Evolutionary conservation across 1,139 yeast species (phyloP).

Genomic region (Yamadazyma conglobata): DNA sequence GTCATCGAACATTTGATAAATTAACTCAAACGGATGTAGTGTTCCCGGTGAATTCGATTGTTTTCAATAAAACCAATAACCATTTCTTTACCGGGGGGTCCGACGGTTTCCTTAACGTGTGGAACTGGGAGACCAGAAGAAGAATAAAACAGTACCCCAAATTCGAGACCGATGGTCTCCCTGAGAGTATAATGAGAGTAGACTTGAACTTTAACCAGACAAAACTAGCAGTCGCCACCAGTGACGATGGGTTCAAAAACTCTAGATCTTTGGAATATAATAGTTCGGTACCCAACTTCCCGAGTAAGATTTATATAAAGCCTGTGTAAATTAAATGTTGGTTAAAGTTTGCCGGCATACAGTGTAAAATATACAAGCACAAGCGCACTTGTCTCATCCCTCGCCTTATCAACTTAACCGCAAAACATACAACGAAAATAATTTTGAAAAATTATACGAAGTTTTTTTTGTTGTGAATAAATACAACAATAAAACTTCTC

Average conservation of each 20-base stretch:
- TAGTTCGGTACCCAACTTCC: conserved; percentile 10
- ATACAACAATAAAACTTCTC: no score
- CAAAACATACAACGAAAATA: no score
- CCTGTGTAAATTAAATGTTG: no score
- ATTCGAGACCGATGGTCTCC: conserved; percentile 23
- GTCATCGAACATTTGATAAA: conserved; percentile 57
- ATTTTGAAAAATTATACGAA: neutral
- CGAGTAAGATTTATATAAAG: conserved; percentile 14
- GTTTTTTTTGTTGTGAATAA: no score
- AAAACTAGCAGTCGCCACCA: conserved; percentile 56
- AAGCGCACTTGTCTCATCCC: no score
- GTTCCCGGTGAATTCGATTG: conserved; percentile 71
- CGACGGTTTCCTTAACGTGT: conserved; percentile 69
- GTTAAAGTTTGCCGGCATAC: no score
- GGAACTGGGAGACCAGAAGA: conserved; percentile 69
- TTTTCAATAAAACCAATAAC: conserved; percentile 45
- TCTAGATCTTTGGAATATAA: conserved; percentile 13
- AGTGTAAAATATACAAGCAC: no score
- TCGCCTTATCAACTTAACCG: no score
- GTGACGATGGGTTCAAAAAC: conserved; percentile 55
- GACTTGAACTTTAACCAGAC: conserved; percentile 32
- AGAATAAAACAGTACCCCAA: conserved; percentile 57
- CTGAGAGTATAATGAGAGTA: conserved; percentile 46
- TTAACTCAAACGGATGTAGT: conserved; percentile 55
- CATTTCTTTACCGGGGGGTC: conserved; percentile 76